Base-by-base conservation (phyloP, 805 yeast genomes). In the Candida nemodendra region DNA sequence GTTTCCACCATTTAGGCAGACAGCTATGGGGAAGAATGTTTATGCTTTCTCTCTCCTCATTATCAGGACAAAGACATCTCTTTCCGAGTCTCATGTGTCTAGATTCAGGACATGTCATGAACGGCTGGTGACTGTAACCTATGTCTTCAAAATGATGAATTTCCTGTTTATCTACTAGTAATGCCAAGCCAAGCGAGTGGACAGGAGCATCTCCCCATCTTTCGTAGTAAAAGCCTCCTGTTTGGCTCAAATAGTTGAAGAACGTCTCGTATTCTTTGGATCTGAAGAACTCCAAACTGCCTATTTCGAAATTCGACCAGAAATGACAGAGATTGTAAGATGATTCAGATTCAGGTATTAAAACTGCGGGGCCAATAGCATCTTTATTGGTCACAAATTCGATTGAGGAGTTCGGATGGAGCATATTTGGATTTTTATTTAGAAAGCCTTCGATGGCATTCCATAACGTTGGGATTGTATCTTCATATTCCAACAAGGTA, bases 131-230 rank as follows among this genome's bases (percentile, higher is more conserved):
- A 45, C 60, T 70, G 57, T 88, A 88, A 0, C 95, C 96, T 13
- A 88, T 69, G 51, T 88, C 95, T 40, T 80, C 80, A 59, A 89
- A 85, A 65, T 83, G 87, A 55, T 81, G 83, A 28, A 89, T 62
- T 54, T 86, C 82, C 13, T 67, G 57, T 36, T 66, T 71, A 44
- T 79, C 75, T 44, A 85, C 61, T 30, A 85, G 57, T 29, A 85
- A 57, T 0, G 84, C 58, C 1, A 76, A 79, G 1, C 79, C 95
- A 19, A 87, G 66, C 0, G 91, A 69, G 58, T 88, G 96, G 12
- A 88, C 85, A 0, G 96, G 96, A 0, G 96, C 96, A 64, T 89
- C 96, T 12, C 96, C 96, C 96, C 96, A 89, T 41, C 96, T 66
- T 61, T 88, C 96, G 39, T 84, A 82, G 59, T 83, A 83, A 56